Conservation (phyloP, 139 green algal genomes). For the Asterochloris sp. region DNA sequence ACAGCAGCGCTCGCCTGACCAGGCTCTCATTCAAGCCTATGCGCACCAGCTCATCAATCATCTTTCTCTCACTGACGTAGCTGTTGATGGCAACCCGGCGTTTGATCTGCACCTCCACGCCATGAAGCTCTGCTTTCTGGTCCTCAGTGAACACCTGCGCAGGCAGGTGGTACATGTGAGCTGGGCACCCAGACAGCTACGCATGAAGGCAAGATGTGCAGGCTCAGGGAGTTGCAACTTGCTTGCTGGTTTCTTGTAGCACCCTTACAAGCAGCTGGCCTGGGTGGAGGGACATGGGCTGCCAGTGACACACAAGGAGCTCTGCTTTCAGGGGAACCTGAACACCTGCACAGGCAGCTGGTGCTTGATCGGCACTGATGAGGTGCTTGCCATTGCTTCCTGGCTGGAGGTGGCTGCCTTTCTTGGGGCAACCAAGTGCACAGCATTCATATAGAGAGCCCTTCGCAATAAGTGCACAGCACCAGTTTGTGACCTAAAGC, state of each 20-base stretch:
- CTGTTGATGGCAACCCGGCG: slow-evolving; percentile 66
- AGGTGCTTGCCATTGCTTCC: too few species aligned
- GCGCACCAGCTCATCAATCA: slow-evolving; percentile 55
- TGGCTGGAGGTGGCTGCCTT: too few species aligned
- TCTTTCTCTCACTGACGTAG: slow-evolving; percentile 54
- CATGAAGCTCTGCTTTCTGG: slow-evolving; percentile 62
- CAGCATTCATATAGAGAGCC: too few species aligned
- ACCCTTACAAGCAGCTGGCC: not conserved
- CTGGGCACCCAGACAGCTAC: not conserved
- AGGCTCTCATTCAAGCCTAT: slow-evolving; percentile 47
- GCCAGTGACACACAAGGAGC: not conserved
- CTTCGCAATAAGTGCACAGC: too few species aligned
- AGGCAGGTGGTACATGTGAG: not conserved
- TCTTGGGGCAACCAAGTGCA: too few species aligned
- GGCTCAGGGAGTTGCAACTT: not conserved
- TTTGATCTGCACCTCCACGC: slow-evolving; percentile 75
- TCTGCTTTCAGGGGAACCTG: too few species aligned
- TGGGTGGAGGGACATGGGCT: not conserved
- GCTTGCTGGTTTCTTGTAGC: not conserved
- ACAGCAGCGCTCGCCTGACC: slow-evolving; percentile 46
- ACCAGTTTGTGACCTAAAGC: too few species aligned
- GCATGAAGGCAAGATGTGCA: not conserved
- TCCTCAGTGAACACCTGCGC: slow-evolving; percentile 60
- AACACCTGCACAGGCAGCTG: too few species aligned
- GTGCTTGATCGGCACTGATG: too few species aligned